Base-by-base conservation (phyloP, 192 early-diverging fungal genomes). In the Spizellomyces punctatus region DNA sequence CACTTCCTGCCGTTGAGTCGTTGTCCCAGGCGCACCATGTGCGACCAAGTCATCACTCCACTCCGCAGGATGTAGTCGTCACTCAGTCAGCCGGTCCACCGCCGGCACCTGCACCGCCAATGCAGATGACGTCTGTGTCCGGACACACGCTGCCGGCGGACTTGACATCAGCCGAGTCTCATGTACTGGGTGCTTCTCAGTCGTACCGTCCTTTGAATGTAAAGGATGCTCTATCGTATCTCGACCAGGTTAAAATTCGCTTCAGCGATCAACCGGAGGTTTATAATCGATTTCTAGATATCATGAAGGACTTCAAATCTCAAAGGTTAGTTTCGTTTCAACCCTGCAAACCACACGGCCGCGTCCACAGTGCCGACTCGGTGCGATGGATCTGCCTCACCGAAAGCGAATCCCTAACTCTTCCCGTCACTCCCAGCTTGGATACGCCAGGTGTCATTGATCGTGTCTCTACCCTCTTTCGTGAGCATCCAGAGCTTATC, bases 231-330 rank as follows among this genome's bases (percentile, higher is more conserved):
- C 80, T 99, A 45, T 89, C 94, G 41, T 99, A 99, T 77, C 84
- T 99, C 54, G 98, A 99, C 72, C 86, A 95, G 74, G 98, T 99
- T 8, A 96, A 96, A 74, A 86, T 90, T 47, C 91, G 93, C 71
- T 99, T 99, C 72, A 84, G 88, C 48, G 90, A 95, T 67, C 89
- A 93, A 8, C 95, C 96, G 4, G 94, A 97, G 60, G 95, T 98
- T 6, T 99, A 99, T 82, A 98, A 97, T 75, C 86, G 89, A 63
- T 99, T 99, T 79, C 67, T 99, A 76, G 96, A 98, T 77, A 98
- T 98, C 46, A 99, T 99, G 98, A 98, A 98, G 84, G 98, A 99
- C 76, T 99, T 99, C 75, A 98, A 98, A 80, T 92, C 93, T 72
- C 95, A 97, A 76, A 85, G 80, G 92, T 93, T 82, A 82, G 86